Percentiles rank a stretch among this genome's conserved stretches.
These are phyloP conservation scores for Russula vinacea DNA, from an alignment of 768 basidiomycete species.

Conservation along the genomic window DNA sequence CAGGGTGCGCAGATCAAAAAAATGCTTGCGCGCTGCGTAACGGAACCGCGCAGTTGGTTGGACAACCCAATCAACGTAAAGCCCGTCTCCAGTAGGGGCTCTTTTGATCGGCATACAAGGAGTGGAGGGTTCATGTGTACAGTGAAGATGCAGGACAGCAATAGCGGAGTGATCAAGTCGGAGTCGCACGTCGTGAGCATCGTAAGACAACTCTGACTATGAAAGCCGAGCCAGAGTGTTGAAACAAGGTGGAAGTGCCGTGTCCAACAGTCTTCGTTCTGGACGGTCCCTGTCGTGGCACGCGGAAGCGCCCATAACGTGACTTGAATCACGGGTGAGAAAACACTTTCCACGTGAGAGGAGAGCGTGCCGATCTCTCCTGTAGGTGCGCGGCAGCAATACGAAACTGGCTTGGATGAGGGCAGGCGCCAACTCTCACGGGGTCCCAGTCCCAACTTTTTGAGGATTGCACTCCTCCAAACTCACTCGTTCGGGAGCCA, in stretches of 20 bases:
- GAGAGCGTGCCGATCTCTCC: slow-evolving; percentile 9
- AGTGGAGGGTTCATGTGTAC: background rate
- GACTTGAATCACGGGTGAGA: background rate
- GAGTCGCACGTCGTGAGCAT: background rate
- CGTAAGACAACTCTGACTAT: background rate
- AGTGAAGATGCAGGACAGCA: background rate
- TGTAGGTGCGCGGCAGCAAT: slow-evolving; percentile 1
- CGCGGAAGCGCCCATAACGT: slow-evolving; percentile 4
- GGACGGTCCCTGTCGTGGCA: background rate
- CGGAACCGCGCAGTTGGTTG: background rate
- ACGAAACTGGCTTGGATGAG: slow-evolving; percentile 9
- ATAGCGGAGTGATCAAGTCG: background rate
- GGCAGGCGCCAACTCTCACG: slow-evolving; percentile 17
- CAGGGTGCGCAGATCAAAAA: background rate
- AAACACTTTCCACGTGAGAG: slow-evolving; percentile 7
- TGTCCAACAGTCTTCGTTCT: background rate
- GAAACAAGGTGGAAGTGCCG: background rate
- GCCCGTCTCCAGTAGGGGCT: background rate
- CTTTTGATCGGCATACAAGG: background rate
- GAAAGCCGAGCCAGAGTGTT: background rate
- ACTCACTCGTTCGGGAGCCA: background rate
- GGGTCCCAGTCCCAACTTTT: background rate
- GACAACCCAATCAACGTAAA: background rate
- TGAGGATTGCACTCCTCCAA: background rate
- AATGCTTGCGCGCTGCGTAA: background rate